Conservation (phyloP, 331 rosid genomes). For the Rosa hybrid region DNA sequence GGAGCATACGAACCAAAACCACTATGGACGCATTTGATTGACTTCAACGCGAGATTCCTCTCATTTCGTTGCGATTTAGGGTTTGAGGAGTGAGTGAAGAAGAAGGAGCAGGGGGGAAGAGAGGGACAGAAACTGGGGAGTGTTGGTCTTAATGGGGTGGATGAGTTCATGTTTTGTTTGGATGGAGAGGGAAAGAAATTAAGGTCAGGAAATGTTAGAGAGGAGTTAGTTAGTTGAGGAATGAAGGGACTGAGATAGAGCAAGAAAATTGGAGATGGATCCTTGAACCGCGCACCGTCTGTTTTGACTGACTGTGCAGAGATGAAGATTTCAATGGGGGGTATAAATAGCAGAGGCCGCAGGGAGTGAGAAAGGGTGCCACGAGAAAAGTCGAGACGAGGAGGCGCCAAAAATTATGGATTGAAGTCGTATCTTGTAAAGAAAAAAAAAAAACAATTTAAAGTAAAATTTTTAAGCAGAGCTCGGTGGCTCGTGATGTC, state of each 20-base stretch:
- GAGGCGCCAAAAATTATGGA: background rate
- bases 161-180: constrained; percentile 39
- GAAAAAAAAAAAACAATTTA: background rate
- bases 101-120: background rate
- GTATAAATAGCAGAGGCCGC: background rate
- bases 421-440: background rate
- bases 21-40: constrained; percentile 12
- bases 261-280: constrained; percentile 16
- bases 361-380: too few species aligned
- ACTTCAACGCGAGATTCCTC: background rate
- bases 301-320: background rate
- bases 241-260: background rate
- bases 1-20: background rate
- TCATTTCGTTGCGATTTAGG: constrained; percentile 16
- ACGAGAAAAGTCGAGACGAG: background rate
- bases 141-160: constrained; percentile 4
- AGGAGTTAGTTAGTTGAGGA: background rate
- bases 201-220: background rate
- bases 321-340: background rate
- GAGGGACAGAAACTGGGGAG: constrained; percentile 2
- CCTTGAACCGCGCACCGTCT: constrained; percentile 18
- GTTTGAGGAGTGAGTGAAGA: background rate
- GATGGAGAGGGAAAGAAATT: background rate
- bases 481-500: too few species aligned
- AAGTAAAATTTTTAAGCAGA: background rate